Percentiles rank a stretch among this genome's conserved stretches.
Evolutionary conservation across 2,329 filamentous ascomycete species (phyloP).

Genomic region (Chrysosporium queenslandicum): DNA sequence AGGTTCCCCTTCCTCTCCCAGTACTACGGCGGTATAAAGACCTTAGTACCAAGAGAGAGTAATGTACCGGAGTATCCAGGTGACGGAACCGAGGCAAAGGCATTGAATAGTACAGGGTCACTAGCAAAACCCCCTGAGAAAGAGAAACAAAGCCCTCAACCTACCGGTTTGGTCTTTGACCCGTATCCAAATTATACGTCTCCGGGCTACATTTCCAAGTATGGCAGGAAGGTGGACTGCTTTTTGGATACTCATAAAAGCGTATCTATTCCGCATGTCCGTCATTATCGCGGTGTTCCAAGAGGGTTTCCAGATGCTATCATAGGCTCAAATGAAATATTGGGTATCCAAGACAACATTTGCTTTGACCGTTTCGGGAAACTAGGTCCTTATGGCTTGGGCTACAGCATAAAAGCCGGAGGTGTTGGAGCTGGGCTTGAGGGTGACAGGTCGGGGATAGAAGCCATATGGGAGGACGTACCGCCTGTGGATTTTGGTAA

Average conservation of each 20-base stretch:
- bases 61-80: conserved; percentile 75
- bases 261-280: conserved; percentile 57
- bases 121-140: background rate
- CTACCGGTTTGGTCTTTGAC: conserved; percentile 44
- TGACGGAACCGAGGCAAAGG: conserved; percentile 29
- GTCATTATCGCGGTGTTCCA: conserved; percentile 67
- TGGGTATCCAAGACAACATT: conserved; percentile 70
- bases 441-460: conserved; percentile 71
- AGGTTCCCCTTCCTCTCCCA: conserved; percentile 73
- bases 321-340: conserved; percentile 73
- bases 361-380: conserved; percentile 90
- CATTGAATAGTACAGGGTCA: background rate
- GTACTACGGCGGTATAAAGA: conserved; percentile 81
- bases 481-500: conserved; percentile 66
- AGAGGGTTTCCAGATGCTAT: conserved; percentile 74
- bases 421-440: conserved; percentile 78
- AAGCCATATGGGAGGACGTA: conserved; percentile 62
- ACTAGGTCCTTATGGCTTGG: conserved; percentile 79
- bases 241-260: conserved; percentile 62
- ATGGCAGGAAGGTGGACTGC: conserved; percentile 59
- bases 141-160: background rate
- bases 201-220: conserved; percentile 45
- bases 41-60: conserved; percentile 53
- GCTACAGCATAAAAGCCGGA: conserved; percentile 68
- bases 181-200: conserved; percentile 59